Base-by-base conservation (phyloP, 352 stramenopile species). In the Globisporangium cederbergense region DNA sequence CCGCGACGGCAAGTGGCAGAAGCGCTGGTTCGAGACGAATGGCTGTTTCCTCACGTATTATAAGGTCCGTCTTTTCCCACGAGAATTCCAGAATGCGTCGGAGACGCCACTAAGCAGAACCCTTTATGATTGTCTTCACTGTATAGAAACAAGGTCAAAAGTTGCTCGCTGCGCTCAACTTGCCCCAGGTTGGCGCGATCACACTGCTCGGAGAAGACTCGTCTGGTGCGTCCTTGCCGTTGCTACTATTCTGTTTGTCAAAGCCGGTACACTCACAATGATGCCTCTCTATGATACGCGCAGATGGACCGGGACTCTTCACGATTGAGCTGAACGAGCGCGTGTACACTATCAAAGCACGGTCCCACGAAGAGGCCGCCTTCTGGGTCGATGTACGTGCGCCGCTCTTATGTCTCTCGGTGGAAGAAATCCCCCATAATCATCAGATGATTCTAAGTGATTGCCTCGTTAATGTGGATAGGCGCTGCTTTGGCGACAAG, bases 1-100 rank as follows among this genome's bases (percentile, higher is more conserved):
- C 58, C 88, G 91, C 62, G 90, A 97, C 62, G 91, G 90, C 71
- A 96, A 96, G 71, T 98, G 97, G 97, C 97, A 99, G 73, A 98
- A 97, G 76, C 88, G 97, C 60, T 99, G 95, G 91, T 99, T 99
- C 72, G 97, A 99, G 81, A 98, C 93, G 9, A 98, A 99, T 71
- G 97, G 97, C 53, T 97, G 97, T 74, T 98, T 98, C 79, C 84
- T 99, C 43, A 98, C 96, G 14, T 99, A 99, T 82, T 99, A 99
- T 80, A 99, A 99, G 81, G 88, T 96, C 66, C 42, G 58, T 32
- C 13, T 11, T 50, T 20, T 49, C 42, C 14, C 49, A 25, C 32
- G 32, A 36, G 32, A 5, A 36, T 28, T 28, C 28, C 22, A 14
- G 13, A 20, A 28, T 28, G 18, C 18, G 20, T 34, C 13, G 30